phyloP scores from a whole-genome alignment of 2,329 filamentous ascomycete species.

The Tolypocladium ophioglossoides region DNA sequence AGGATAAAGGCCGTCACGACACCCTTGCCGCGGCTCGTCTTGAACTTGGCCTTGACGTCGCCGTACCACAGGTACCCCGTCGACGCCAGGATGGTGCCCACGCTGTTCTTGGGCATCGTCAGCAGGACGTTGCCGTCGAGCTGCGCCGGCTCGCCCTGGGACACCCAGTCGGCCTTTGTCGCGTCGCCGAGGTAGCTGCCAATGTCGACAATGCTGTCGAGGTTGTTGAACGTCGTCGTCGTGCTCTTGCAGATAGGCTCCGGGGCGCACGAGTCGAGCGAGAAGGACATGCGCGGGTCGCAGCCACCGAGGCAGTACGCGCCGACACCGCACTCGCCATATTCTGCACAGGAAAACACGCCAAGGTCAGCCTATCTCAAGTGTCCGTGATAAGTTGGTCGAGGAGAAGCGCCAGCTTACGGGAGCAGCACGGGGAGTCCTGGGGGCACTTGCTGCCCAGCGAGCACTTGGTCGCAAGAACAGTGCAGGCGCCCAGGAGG shows the following conservation, averaged over 20 bases:
- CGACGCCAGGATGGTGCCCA: conserved; percentile 75
- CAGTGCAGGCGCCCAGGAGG: conserved; percentile 21
- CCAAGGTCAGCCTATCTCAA: background rate
- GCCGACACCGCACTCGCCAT: conserved; percentile 84
- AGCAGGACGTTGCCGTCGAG: conserved; percentile 65
- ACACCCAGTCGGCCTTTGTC: conserved; percentile 74
- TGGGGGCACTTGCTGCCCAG: conserved; percentile 55
- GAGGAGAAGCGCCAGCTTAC: conserved; percentile 38
- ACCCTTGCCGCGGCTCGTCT: conserved; percentile 73
- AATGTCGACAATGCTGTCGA: conserved; percentile 59
- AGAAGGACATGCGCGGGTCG: conserved; percentile 76
- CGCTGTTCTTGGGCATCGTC: conserved; percentile 79
- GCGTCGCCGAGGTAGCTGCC: conserved; percentile 80
- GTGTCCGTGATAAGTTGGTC: background rate
- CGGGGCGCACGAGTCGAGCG: conserved; percentile 75
- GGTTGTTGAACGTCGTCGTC: conserved; percentile 61
- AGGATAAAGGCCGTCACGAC: conserved; percentile 97
- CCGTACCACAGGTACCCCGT: conserved; percentile 96
- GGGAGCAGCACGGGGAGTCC: conserved; percentile 66
- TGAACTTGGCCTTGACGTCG: conserved; percentile 75
- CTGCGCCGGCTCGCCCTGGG: conserved; percentile 62
- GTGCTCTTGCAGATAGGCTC: conserved; percentile 70
- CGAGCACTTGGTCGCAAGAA: conserved; percentile 29
- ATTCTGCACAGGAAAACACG: conserved; percentile 45
- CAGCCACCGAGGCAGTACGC: conserved; percentile 95